Evolutionary conservation across 345 rosid species (phyloP), one percentile per base, ranked within the genome.

Genomic region (Alliaria petiolata): DNA sequence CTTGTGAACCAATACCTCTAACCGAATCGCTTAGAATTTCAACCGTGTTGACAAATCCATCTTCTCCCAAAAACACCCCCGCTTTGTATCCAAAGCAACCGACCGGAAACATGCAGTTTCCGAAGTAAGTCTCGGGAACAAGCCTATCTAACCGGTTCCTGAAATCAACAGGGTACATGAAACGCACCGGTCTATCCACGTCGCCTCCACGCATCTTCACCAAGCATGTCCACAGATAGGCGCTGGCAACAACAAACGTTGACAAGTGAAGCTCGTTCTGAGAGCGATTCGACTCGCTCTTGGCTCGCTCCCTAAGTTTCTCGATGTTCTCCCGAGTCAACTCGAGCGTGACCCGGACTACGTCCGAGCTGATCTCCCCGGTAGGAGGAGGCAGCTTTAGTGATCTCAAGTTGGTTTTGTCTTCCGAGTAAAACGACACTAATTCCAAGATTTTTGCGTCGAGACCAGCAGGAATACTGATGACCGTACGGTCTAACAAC

Each of bases 121-220:
- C 85, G 10, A 82, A 82, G 15, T 80, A 84, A 1, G 39, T 73
- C 3, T 3, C 12, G 0, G 81, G 78, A 7, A 76, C 16, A 1
- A 69, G 69, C 0, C 62, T 65, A 11, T 76, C 62, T 54, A 80
- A 55, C 15, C 78, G 75, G 20, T 19, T 7, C 34, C 85, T 75
- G 20, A 55, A 75, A 47, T 81, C 82, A 11, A 58, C 75, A 0
- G 78, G 1, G 5, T 77, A 57, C 3, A 15, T 65, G 19, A 66
- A 19, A 1, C 16, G 1, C 8, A 84, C 67, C 0, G 4, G 22
- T 49, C 70, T 46, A 4, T 65, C 38, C 13, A 13, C 14, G 0
- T 67, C 69, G 0, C 62, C 69, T 10, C 75, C 79, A 15, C 26
- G 59, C 0, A 80, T 57, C 51, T 63, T 74, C 5, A 73, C 43